Evolutionary conservation across 2,329 filamentous ascomycete genomes (phyloP).

Genomic region (Neofusicoccum parvum): DNA sequence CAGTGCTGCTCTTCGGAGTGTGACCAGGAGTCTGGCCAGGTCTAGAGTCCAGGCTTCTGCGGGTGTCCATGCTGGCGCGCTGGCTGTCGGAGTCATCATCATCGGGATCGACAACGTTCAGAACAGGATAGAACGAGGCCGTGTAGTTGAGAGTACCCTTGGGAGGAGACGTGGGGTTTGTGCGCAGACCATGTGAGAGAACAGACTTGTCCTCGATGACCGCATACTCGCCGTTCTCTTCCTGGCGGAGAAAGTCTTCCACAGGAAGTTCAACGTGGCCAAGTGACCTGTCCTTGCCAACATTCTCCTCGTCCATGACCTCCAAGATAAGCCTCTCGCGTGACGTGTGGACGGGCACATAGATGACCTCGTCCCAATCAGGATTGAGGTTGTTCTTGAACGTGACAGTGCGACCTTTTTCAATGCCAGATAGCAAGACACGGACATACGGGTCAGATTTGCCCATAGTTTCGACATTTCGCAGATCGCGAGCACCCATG

Average conservation of each 20-base stretch:
- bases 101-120: constrained; percentile 86
- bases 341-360: constrained; percentile 82
- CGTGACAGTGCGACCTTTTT: constrained; percentile 90
- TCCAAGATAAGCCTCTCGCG: constrained; percentile 86
- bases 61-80: constrained; percentile 25
- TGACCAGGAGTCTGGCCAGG: constrained; percentile 24
- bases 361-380: constrained; percentile 93
- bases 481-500: constrained; percentile 76
- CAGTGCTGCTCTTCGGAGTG: constrained; percentile 15
- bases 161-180: constrained; percentile 70
- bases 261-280: constrained; percentile 78
- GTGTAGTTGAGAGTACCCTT: constrained; percentile 86
- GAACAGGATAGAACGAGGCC: constrained; percentile 83
- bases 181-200: constrained; percentile 67
- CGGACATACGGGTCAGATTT: constrained; percentile 96
- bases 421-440: constrained; percentile 84
- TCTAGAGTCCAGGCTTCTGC: constrained; percentile 17
- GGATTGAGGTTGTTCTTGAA: constrained; percentile 96
- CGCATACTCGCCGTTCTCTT: constrained; percentile 77
- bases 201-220: constrained; percentile 74
- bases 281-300: constrained; percentile 87
- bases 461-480: constrained; percentile 91
- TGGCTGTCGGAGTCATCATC: constrained; percentile 60
- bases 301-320: constrained; percentile 94
- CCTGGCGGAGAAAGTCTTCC: constrained; percentile 76